Base-by-base conservation (phyloP, 129 eudicot species). In the Chrysanthemum lavandulifolium region DNA sequence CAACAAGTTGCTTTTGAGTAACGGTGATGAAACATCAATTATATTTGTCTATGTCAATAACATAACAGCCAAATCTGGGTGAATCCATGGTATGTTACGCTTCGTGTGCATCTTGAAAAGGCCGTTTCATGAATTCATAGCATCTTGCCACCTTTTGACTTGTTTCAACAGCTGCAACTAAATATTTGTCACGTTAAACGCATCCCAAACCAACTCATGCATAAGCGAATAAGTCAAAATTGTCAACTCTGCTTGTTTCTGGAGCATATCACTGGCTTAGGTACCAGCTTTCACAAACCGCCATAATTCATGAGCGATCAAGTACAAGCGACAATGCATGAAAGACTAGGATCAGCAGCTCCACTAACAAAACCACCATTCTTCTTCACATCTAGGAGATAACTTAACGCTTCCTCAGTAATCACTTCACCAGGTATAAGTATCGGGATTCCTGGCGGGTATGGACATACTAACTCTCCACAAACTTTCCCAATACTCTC, bases 401-500 rank as follows among this genome's bases (percentile, higher is more conserved):
- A 81, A 40, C 73, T 61, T 74, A 89, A 18, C 1, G 84, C 89
- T 25, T 48, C 72, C 59, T 89, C 80, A 0, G 89, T 84, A 16
- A 92, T 83, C 61, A 83, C 75, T 78, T 92, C 98, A 12, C 98
- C 95, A 0, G 94, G 91, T 18, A 87, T 65, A 71, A 92, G 60
- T 43, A 86, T 53, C 10, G 96, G 98, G 53, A n/a, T 82, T 23
- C 98, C 95, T 0, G 96, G 98, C n/a, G 96, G 97, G 67, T 89
- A 92, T 31, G 98, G 91, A 55, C 98, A 92, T 70, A 89, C 77
- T 6, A 92, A 80, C 81, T 92, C 96, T 21, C 96, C 98, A 71
- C 93, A 80, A 48, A 93, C 23, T 69, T 84, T 64, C 65, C 98
- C 98, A 2, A 86, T 2, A 53, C 96, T 71, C 11, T 90, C 81